Percentiles rank a stretch among this genome's conserved stretches.
Evolutionary conservation across 2,329 filamentous ascomycete species (phyloP).

Genomic region (Talaromyces sp.): DNA sequence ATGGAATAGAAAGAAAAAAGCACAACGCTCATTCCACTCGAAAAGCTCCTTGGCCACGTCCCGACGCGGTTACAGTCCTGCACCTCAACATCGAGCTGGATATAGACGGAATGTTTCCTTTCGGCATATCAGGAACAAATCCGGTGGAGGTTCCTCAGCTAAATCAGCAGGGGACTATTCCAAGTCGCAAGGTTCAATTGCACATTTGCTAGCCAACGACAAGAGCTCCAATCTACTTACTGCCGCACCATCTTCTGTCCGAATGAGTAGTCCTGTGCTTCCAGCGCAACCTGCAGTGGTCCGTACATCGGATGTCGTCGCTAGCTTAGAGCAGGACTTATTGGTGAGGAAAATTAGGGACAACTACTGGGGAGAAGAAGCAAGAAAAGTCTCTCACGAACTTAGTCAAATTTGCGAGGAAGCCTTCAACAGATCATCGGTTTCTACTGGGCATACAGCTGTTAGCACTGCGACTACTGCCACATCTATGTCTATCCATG

Average conservation of each 20-base stretch:
- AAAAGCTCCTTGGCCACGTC: conserved; percentile 51
- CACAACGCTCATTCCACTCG: conserved; percentile 43
- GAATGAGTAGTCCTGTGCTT: conserved; percentile 34
- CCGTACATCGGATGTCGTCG: conserved; percentile 33
- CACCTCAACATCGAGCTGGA: conserved; percentile 46
- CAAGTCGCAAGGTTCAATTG: conserved; percentile 28
- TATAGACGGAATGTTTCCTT: conserved; percentile 65
- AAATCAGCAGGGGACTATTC: conserved; percentile 26
- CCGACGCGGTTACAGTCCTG: conserved; percentile 38
- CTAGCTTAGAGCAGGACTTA: conserved; percentile 28
- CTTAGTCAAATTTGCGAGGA: conserved; percentile 89
- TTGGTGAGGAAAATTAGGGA: conserved; percentile 44
- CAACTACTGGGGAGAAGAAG: conserved; percentile 68
- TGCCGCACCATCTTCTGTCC: background rate
- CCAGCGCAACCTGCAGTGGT: conserved; percentile 42
- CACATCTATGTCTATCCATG: conserved; percentile 43
- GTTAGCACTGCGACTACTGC: conserved; percentile 54
- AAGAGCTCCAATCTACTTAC: conserved; percentile 27
- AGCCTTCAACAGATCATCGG: conserved; percentile 73
- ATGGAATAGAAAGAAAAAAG: conserved; percentile 34
- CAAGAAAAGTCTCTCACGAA: conserved; percentile 78
- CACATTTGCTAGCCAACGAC: conserved; percentile 26
- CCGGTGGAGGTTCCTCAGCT: conserved; percentile 31
- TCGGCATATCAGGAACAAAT: conserved; percentile 51
- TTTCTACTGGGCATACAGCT: conserved; percentile 51